Evolutionary conservation across 768 basidiomycete species (phyloP).

Genomic region (Suillus discolor): DNA sequence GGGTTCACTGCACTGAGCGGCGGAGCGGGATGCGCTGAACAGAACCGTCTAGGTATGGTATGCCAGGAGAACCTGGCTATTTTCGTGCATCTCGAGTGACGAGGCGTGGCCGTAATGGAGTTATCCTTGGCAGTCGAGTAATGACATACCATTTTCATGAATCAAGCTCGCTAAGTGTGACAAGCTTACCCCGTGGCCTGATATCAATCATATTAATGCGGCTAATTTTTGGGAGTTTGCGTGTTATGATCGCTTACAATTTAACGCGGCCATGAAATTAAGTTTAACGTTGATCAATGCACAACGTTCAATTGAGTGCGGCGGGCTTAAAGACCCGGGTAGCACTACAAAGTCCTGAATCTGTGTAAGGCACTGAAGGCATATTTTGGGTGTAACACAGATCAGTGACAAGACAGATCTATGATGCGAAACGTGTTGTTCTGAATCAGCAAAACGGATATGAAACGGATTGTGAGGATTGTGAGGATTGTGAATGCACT

Average conservation of each 20-base stretch:
- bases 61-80: neutral
- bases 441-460: slow-evolving; percentile 3
- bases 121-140: neutral
- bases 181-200: neutral
- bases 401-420: neutral
- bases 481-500: neutral
- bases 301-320: neutral
- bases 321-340: neutral
- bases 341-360: neutral
- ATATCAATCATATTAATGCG: neutral
- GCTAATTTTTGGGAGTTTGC: neutral
- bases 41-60: neutral
- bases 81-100: neutral
- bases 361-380: neutral
- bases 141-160: neutral
- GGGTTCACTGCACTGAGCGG: neutral
- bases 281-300: neutral
- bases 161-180: neutral
- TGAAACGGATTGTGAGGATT: neutral
- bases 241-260: neutral
- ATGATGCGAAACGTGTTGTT: slow-evolving; percentile 5
- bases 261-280: neutral
- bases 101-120: neutral
- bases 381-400: neutral
- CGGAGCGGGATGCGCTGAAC: neutral